Evolutionary conservation across 257 asterid genomes (phyloP).

Genomic region (Salvia rosmarinus): DNA sequence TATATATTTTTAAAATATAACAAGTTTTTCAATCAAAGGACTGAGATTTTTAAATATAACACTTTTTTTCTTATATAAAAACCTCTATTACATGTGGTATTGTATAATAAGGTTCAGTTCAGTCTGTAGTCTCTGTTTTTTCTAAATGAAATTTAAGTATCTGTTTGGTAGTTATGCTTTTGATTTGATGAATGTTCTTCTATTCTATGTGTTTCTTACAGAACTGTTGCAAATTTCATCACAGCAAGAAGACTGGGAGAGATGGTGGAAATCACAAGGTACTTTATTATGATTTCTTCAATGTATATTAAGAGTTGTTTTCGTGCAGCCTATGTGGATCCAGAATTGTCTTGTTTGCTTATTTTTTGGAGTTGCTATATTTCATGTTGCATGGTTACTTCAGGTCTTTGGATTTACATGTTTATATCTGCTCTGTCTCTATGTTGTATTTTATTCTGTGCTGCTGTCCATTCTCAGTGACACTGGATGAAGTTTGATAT

Average conservation of each 20-base stretch:
- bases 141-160: neutral
- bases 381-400: slow-evolving; percentile 4
- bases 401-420: slow-evolving; percentile 9
- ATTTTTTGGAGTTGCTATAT: neutral
- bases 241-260: slow-evolving; percentile 68
- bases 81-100: neutral
- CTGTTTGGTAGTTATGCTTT: neutral
- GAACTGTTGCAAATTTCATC: slow-evolving; percentile 73
- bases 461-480: too few relatives aligned
- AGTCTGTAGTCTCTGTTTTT: too few relatives aligned
- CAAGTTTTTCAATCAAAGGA: too few relatives aligned
- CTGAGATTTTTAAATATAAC: neutral
- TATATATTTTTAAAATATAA: too few relatives aligned
- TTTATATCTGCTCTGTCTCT: slow-evolving; percentile 1
- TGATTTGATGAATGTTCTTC: slow-evolving; percentile 19
- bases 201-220: slow-evolving; percentile 42
- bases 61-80: neutral
- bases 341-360: slow-evolving; percentile 1
- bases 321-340: slow-evolving; percentile 19
- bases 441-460: neutral
- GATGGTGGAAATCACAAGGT: slow-evolving; percentile 70
- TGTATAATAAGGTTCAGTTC: too few relatives aligned
- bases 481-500: too few relatives aligned
- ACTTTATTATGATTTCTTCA: slow-evolving; percentile 20
- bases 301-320: slow-evolving; percentile 10